Evolutionary conservation across 2,329 filamentous ascomycete species (phyloP).

Genomic region (Claviceps spartinae): DNA sequence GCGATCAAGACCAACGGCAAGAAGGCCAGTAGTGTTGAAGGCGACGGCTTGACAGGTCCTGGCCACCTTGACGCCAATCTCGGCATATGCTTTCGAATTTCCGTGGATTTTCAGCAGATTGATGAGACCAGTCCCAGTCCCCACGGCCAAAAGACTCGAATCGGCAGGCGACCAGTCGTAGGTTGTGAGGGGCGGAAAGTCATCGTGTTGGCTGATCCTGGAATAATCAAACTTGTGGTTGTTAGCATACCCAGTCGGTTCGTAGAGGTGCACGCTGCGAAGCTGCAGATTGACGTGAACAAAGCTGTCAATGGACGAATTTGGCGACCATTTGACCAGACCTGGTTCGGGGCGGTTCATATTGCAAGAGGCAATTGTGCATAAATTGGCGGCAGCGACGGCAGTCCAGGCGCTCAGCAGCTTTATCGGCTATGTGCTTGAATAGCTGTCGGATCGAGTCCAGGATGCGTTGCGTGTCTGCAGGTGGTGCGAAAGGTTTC

Average conservation of each 20-base stretch:
- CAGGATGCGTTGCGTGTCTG: not conserved
- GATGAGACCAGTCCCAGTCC: conserved; percentile 61
- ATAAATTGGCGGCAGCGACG: too few species aligned
- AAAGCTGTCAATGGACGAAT: conserved; percentile 43
- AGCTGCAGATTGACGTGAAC: conserved; percentile 53
- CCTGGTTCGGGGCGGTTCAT: conserved; percentile 50
- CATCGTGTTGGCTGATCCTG: conserved; percentile 44
- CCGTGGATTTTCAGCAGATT: conserved; percentile 62
- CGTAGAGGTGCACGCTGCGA: conserved; percentile 47
- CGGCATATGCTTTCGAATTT: conserved; percentile 48
- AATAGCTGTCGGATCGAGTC: not conserved
- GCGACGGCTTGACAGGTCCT: conserved; percentile 71
- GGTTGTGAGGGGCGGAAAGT: conserved; percentile 49
- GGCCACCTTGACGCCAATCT: conserved; percentile 60
- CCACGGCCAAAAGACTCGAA: conserved; percentile 58
- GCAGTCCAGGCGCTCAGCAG: too few species aligned
- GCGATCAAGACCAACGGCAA: conserved; percentile 68
- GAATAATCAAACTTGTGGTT: conserved; percentile 43
- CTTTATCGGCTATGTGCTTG: too few species aligned
- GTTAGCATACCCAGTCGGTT: conserved; percentile 46
- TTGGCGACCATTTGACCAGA: conserved; percentile 54
- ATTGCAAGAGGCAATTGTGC: not conserved
- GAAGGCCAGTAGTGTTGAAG: conserved; percentile 56
- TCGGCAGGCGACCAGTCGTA: conserved; percentile 53
- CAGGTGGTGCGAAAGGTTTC: not conserved